phyloP scores from a whole-genome alignment of 495 filamentous ascomycete genomes.

The Podospora australis region DNA sequence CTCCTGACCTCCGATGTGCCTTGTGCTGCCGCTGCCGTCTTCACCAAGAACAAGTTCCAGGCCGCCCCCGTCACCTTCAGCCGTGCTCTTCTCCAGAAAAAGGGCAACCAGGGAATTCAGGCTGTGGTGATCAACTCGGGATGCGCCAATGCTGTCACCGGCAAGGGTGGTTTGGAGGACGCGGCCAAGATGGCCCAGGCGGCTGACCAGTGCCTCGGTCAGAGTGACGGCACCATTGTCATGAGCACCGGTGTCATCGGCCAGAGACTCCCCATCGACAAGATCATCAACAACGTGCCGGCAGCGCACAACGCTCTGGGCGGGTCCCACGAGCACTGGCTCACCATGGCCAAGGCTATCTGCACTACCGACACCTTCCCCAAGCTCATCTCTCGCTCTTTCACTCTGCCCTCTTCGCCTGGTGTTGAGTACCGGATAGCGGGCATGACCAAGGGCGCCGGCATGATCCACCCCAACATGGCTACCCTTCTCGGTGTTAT shows the following conservation, averaged over 20 bases:
- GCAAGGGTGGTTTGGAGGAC: constrained; percentile 85
- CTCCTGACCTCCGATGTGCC: constrained; percentile 81
- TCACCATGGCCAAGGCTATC: constrained; percentile 82
- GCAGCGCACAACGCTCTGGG: constrained; percentile 62
- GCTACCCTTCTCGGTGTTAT: constrained; percentile 90
- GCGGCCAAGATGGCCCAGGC: constrained; percentile 72
- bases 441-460: constrained; percentile 96
- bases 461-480: constrained; percentile 99
- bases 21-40: constrained; percentile 88
- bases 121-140: constrained; percentile 91
- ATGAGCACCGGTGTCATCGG: constrained; percentile 99
- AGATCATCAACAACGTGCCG: constrained; percentile 79
- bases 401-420: constrained; percentile 77
- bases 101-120: constrained; percentile 62
- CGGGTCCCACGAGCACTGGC: constrained; percentile 75
- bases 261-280: constrained; percentile 84
- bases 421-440: constrained; percentile 71
- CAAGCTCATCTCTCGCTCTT: constrained; percentile 81
- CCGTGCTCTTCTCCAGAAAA: constrained; percentile 57
- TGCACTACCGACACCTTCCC: constrained; percentile 99
- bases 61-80: constrained; percentile 89
- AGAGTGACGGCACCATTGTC: constrained; percentile 67
- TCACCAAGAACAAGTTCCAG: constrained; percentile 98
- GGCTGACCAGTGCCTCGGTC: constrained; percentile 65
- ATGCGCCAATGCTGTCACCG: constrained; percentile 96